phyloP scores from a whole-genome alignment of 139 green algal genomes.

The Auxenochlorella pyrenoidosa region DNA sequence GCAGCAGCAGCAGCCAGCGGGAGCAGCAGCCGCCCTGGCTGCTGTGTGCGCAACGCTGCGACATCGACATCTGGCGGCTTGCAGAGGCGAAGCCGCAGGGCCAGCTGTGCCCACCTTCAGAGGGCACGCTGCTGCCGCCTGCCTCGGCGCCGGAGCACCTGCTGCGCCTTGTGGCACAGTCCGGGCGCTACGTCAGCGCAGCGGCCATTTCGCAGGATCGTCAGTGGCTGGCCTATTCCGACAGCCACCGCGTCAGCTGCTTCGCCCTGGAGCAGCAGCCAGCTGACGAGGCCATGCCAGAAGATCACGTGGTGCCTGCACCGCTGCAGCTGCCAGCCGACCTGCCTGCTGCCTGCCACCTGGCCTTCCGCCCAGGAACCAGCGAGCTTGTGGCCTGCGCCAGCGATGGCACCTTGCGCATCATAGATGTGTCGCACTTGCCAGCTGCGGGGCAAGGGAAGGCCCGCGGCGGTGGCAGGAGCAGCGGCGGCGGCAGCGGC shows the following conservation, averaged over 20 bases:
- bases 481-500: background rate
- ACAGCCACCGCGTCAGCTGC: slow-evolving; percentile 56
- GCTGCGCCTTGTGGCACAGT: slow-evolving; percentile 51
- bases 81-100: background rate
- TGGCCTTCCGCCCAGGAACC: slow-evolving; percentile 32
- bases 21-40: slow-evolving; percentile 43
- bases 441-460: background rate
- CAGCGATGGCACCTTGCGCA: slow-evolving; percentile 29
- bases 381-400: slow-evolving; percentile 1
- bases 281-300: background rate
- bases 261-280: slow-evolving; percentile 48
- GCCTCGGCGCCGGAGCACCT: slow-evolving; percentile 57
- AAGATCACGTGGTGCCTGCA: slow-evolving; percentile 2
- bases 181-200: slow-evolving; percentile 45
- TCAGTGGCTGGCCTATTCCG: slow-evolving; percentile 64
- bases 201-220: slow-evolving; percentile 78
- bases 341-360: slow-evolving; percentile 34
- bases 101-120: slow-evolving; percentile 18
- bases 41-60: slow-evolving; percentile 55
- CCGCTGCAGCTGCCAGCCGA: slow-evolving; percentile 38
- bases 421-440: background rate
- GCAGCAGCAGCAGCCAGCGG: background rate
- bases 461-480: background rate
- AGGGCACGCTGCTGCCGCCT: slow-evolving; percentile 59
- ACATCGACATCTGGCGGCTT: slow-evolving; percentile 74